Conservation (phyloP, 2,329 filamentous ascomycete genomes). For the Cercospora citrullina region DNA sequence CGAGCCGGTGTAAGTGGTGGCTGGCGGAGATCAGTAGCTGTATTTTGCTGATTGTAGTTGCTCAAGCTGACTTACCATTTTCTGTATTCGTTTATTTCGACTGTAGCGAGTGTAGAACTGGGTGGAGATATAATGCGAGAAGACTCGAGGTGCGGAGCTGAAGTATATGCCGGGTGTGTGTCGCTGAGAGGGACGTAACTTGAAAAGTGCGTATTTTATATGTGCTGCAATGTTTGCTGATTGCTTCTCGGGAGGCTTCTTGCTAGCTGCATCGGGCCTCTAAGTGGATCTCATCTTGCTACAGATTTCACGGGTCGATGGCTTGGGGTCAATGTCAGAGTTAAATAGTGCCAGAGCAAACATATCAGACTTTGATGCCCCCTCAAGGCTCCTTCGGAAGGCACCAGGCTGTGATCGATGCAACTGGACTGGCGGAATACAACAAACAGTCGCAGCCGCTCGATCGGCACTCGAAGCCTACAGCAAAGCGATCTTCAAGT, state of each 20-base stretch:
- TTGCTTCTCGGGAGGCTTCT: not conserved
- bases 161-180: not conserved
- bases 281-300: not conserved
- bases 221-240: not conserved
- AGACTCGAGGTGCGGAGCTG: too few relatives aligned
- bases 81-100: too few relatives aligned
- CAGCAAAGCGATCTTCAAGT: not conserved
- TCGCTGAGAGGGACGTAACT: not conserved
- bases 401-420: not conserved
- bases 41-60: too few relatives aligned
- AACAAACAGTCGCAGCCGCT: not conserved
- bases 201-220: not conserved
- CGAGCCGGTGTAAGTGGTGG: too few relatives aligned
- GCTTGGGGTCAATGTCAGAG: not conserved
- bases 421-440: not conserved
- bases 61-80: too few relatives aligned
- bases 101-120: too few relatives aligned
- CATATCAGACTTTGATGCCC: too few relatives aligned
- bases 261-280: not conserved
- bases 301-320: not conserved
- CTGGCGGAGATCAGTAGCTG: too few relatives aligned
- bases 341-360: not conserved
- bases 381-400: not conserved
- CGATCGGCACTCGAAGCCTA: not conserved
- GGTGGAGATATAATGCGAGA: too few relatives aligned